These are phyloP conservation scores for Cajanus cajan DNA, from an alignment of 306 rosid species.

Conservation along the genomic window DNA sequence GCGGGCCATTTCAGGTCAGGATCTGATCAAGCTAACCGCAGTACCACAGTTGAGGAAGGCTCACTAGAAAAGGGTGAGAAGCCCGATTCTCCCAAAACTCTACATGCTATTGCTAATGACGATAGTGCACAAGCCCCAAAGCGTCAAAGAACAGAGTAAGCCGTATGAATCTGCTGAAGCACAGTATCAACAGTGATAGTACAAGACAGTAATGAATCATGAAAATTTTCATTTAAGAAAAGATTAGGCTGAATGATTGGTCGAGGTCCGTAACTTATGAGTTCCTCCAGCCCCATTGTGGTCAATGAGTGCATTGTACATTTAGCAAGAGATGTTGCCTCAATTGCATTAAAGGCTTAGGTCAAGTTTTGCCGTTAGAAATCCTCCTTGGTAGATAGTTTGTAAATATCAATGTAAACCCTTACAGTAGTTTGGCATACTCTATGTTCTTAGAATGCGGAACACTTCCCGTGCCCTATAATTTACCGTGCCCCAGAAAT, in stretches of 20 bases:
- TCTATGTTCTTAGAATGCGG: background rate
- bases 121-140: constrained; percentile 42
- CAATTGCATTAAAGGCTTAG: constrained; percentile 15
- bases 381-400: background rate
- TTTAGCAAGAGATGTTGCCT: constrained; percentile 6
- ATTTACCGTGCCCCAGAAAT: background rate
- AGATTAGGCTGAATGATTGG: constrained; percentile 27
- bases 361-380: constrained; percentile 5
- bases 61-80: constrained; percentile 32
- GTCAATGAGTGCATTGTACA: background rate
- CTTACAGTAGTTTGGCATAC: background rate
- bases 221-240: constrained; percentile 22
- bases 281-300: background rate
- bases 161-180: constrained; percentile 25
- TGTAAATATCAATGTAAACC: background rate
- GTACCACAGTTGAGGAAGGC: constrained; percentile 28
- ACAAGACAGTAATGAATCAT: constrained; percentile 24
- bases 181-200: constrained; percentile 30
- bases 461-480: background rate
- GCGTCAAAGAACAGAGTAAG: constrained; percentile 56
- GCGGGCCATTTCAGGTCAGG: constrained; percentile 27
- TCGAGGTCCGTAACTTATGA: constrained; percentile 19
- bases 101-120: constrained; percentile 26
- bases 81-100: constrained; percentile 39
- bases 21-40: constrained; percentile 33